Evolutionary conservation across 139 green algal genomes (phyloP).

Genomic region (Nannochloris sp.): DNA sequence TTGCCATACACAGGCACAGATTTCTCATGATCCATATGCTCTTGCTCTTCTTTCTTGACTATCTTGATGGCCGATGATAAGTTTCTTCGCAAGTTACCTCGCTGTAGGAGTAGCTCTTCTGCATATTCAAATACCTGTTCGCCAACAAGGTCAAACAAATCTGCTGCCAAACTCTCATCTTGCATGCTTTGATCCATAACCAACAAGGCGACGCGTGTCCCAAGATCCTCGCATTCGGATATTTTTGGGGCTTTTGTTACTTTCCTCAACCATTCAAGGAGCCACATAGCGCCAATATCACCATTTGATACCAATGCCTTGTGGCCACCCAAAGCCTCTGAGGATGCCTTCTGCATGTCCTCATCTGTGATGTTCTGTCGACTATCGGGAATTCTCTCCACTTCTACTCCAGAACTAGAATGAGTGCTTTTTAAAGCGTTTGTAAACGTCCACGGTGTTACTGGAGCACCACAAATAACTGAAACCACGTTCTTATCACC

Average conservation of each 20-base stretch:
- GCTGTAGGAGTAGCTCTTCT: constrained; percentile 24
- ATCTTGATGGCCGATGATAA: constrained; percentile 19
- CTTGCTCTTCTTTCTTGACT: constrained; percentile 19
- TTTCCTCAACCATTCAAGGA: constrained; percentile 16
- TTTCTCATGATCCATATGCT: constrained; percentile 8
- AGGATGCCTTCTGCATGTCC: constrained; percentile 12
- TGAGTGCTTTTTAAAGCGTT: no score
- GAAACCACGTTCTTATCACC: no score
- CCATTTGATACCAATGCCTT: constrained; percentile 13
- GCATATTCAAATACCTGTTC: constrained; percentile 64
- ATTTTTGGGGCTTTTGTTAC: neutral
- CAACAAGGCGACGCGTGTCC: constrained; percentile 17
- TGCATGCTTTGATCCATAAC: constrained; percentile 5
- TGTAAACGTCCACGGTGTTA: no score
- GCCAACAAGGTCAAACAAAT: constrained; percentile 78
- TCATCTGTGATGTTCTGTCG: neutral
- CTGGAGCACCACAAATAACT: no score
- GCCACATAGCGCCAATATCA: neutral
- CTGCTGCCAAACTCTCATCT: constrained; percentile 49
- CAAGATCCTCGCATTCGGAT: neutral
- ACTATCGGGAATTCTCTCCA: no score
- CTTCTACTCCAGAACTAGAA: no score
- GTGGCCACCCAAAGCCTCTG: constrained; percentile 15
- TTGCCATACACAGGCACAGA: constrained; percentile 26
- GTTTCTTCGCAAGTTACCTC: constrained; percentile 19